Base-by-base conservation (phyloP, 2,329 filamentous ascomycete species). In the Sclerotinia sclerotiorum region DNA sequence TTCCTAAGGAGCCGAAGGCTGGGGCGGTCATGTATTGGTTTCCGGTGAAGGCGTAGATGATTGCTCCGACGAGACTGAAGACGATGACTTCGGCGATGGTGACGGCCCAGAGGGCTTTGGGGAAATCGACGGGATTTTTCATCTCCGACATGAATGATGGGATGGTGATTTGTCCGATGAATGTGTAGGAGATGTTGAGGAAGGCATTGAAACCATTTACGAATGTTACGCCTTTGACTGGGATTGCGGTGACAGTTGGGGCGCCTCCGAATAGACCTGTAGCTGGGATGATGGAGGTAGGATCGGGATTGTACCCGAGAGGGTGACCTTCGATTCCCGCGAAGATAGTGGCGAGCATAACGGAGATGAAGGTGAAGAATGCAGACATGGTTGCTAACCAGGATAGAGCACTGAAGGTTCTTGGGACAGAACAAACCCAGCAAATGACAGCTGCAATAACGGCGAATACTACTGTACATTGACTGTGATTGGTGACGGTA, bases 101-200 rank as follows among this genome's bases (percentile, higher is more conserved):
- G 70, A 96, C 93, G 2, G 90, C 90, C 87, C 93, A 97, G 1
- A 97, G 86, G 2, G 94, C 92, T 80, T 97, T 97, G 74, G 93
- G 93, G 77, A 97, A 97, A 73, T 97, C 94, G 68, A 86, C 88
- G 1, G 87, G 86, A 39, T 88, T 84, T 68, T 82, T 91, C 94
- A 97, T 97, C 79, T 97, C 94, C 4, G 94, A 93, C 72, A 97
- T 97, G 81, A 97, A 97, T 74, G 91, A 94, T 0, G 94, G 94
- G 19, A 97, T 84, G 0, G 94, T 97, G 75, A 97, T 97, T 78
- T 97, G 94, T 0, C 94, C 94, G 73, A 97, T 97, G 77, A 97
- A 97, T 0, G 94, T 97, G 78, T 97, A 97, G 80, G 89, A 92
- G 77, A 97, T 97, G 80, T 97, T 97, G 78, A 97, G 84, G 80